Conservation (phyloP, 306 rosid genomes). For the Hippophae gyantsensis region DNA sequence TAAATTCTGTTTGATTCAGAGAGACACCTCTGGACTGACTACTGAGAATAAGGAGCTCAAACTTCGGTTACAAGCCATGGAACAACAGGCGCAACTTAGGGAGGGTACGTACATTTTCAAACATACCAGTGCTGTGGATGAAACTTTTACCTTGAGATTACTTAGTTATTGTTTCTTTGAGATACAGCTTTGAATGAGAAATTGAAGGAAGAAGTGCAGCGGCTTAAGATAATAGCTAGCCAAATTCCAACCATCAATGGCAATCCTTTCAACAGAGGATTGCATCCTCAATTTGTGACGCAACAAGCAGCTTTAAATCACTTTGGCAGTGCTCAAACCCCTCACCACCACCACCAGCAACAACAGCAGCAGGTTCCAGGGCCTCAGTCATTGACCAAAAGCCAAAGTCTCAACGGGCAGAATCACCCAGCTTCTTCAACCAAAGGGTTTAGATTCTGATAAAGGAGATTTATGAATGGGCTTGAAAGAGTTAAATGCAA, state of each 20-base stretch:
- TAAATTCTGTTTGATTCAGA: constrained; percentile 46
- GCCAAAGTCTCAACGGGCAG: constrained; percentile 34
- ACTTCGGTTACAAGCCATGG: constrained; percentile 72
- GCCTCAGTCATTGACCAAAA: constrained; percentile 37
- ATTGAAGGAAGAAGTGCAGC: constrained; percentile 72
- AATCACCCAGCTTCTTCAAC: constrained; percentile 42
- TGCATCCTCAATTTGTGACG: constrained; percentile 51
- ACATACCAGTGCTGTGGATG: not conserved
- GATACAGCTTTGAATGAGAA: constrained; percentile 68
- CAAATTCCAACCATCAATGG: constrained; percentile 37
- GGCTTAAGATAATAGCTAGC: constrained; percentile 64
- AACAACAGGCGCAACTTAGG: constrained; percentile 83
- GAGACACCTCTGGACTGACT: constrained; percentile 66
- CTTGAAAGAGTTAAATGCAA: constrained; percentile 26
- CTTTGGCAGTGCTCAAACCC: constrained; percentile 31
- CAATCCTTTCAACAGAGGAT: constrained; percentile 43
- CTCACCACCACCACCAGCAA: constrained; percentile 55
- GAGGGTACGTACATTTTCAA: constrained; percentile 48
- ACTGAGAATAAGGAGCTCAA: constrained; percentile 84
- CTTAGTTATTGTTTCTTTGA: not conserved
- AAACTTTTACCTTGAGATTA: not conserved
- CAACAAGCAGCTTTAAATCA: constrained; percentile 44
- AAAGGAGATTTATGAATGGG: constrained; percentile 17
- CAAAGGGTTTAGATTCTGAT: constrained; percentile 21
- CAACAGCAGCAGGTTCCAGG: constrained; percentile 36